A percentile compares a stretch with the other conserved stretches of the same genome.
phyloP scores from a whole-genome alignment of 176 grass and related monocot species.

The Typha latifolia region DNA sequence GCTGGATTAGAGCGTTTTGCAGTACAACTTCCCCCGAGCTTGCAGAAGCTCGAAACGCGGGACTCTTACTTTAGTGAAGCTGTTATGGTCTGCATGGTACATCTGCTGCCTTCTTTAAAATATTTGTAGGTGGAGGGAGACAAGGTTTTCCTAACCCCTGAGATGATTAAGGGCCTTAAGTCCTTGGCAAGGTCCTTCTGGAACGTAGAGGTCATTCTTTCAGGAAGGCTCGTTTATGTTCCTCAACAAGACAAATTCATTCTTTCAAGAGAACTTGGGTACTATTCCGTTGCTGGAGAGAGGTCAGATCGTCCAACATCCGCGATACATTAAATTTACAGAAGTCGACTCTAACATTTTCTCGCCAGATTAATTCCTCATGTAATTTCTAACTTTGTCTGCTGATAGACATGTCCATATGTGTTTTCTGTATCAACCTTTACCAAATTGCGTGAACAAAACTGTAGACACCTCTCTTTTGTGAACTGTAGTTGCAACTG shows the following conservation, averaged over 20 bases:
- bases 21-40: neutral
- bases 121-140: slow-evolving; percentile 32
- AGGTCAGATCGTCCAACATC: neutral
- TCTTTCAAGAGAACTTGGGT: no score
- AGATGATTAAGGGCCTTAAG: neutral
- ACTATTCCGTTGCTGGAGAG: neutral
- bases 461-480: no score
- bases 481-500: no score
- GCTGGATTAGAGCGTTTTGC: slow-evolving; percentile 1
- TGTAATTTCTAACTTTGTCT: no score
- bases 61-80: slow-evolving; percentile 8
- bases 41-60: slow-evolving; percentile 16
- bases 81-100: no score
- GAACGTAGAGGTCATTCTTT: no score
- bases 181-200: slow-evolving; percentile 13
- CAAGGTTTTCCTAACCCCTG: neutral
- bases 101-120: slow-evolving; percentile 17
- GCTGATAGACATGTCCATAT: no score
- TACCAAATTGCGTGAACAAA: no score
- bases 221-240: slow-evolving; percentile 13
- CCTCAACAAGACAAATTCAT: no score
- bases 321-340: no score
- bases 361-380: slow-evolving; percentile 1
- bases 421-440: no score
- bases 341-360: no score